Base-by-base conservation (phyloP, 2,329 filamentous ascomycete genomes). In the Trichoderma simmonsii region DNA sequence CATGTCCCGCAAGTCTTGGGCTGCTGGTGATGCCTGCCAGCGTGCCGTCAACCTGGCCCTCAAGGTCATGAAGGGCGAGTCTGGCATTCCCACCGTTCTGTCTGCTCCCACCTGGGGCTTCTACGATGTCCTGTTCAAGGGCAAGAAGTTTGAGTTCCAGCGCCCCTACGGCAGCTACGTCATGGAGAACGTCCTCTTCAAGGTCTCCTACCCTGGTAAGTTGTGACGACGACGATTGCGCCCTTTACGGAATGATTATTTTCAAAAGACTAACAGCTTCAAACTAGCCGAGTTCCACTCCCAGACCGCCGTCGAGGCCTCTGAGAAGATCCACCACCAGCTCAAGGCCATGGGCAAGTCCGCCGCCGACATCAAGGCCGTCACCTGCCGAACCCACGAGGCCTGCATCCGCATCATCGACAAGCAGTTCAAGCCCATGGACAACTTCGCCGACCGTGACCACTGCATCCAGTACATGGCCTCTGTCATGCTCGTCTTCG, bases 401-500 rank as follows among this genome's bases (percentile, higher is more conserved):
- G 96, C 96, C 72, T 98, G 96, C 86, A 90, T 99, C 81, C 94
- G 96, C 79, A 99, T 99, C 85, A 99, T 99, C 79, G 96, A 99
- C 89, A 99, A 99, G 89, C 96, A 99, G 86, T 97, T 97, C 89
- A 98, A 98, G 89, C 91, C 95, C 78, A 97, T 99, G 93, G 95
- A 98, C 87, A 99, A 99, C 90, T 99, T 98, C 80, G 96, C 96
- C 80, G 96, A 99, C 85, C 94, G 96, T 80, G 96, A 99, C 85
- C 96, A 99, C 89, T 99, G 96, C 86, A 95, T 99, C 77, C 96
- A 98, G 86, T 99, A 99, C 90, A 99, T 99, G 96, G 93, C 94
- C 80, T 87, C 95, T 75, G 94, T 94, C 79, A 98, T 98, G 94
- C 92, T 99, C 77, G 92, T 92, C 76, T 98, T 95, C 83, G 94